Evolutionary conservation across 2,329 filamentous ascomycete genomes (phyloP).

Genomic region (Penicillium thymicola): DNA sequence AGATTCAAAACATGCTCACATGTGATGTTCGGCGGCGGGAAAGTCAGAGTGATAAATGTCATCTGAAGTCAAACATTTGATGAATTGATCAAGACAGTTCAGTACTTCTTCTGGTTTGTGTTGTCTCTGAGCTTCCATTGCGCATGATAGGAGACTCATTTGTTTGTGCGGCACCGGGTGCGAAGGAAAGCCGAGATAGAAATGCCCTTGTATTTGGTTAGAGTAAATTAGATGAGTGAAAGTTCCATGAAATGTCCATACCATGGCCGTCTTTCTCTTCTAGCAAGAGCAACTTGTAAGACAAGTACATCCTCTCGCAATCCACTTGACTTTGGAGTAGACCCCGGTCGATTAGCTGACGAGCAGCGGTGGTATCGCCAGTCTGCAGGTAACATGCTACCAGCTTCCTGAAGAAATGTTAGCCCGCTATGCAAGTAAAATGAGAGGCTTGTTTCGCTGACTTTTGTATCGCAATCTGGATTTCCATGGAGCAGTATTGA

Average conservation of each 20-base stretch:
- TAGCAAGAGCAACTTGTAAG: background rate
- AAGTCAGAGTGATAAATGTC: conserved; percentile 1
- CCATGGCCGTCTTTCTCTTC: background rate
- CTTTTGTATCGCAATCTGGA: conserved; percentile 67
- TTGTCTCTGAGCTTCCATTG: conserved; percentile 68
- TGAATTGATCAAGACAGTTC: background rate
- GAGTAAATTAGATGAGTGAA: background rate
- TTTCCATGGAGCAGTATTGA: conserved; percentile 60
- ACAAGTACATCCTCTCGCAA: conserved; percentile 1
- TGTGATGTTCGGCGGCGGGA: background rate
- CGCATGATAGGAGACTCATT: conserved; percentile 67
- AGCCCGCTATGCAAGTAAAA: background rate
- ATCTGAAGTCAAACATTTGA: background rate
- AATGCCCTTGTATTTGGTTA: background rate
- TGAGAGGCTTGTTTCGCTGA: conserved; percentile 25
- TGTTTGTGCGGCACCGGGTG: background rate
- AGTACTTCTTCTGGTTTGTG: conserved; percentile 59
- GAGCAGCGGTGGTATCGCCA: background rate
- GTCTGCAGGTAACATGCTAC: conserved; percentile 63
- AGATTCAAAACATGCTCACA: background rate
- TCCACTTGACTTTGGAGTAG: background rate
- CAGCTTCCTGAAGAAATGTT: conserved; percentile 58
- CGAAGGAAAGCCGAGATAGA: background rate
- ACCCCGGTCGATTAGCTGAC: background rate
- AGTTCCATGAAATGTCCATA: background rate